Evolutionary conservation across 768 basidiomycete genomes (phyloP), one percentile per base, ranked within the genome.

Genomic region (Cyclocybe aegerita): DNA sequence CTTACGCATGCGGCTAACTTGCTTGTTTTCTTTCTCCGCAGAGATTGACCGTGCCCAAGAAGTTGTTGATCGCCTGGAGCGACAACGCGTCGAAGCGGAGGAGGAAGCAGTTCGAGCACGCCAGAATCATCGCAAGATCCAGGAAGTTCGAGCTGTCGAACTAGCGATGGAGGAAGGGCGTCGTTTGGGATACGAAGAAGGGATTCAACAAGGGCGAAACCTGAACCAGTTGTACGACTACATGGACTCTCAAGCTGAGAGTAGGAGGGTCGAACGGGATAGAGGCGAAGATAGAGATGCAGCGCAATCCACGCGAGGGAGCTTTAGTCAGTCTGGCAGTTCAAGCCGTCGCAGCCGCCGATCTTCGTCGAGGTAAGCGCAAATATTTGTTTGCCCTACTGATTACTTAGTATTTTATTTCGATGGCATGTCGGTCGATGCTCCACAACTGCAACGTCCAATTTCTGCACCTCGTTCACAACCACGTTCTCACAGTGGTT

Each of bases 31-130:
- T 15, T 37, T 39, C 30, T 0, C 51, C 30, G 6, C 38, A 68
- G 82, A 85, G 58, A 82, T 85, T 36, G 60, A 67, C 16, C 72
- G 74, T 33, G 83, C 83, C 0, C 82, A 85, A 53, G 70, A 74
- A 3, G 69, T 80, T 4, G 72, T 84, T 9, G 67, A 73, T 31
- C 66, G 72, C 14, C 67, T 82, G 4, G 77, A 82, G 43, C 65
- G 66, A 0, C 75, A 81, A 38, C 72, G 79, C 2, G 67, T 70
- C 9, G 71, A 76, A 2, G 81, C 81, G 0, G 80, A 83, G 53
- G 66, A 71, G 4, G 70, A 74, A 34, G 76, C 77, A 0, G 64
- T 67, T 7, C 67, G 70, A 9, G 73, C 78, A 17, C 69, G 81
- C n/a, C 69, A 73, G 10, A 73, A 60, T 50, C 67, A 74, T 14